A percentile compares a stretch with the other conserved stretches of the same genome.
phyloP scores from a whole-genome alignment of 2,329 filamentous ascomycete genomes.

The Didymella pinodella region DNA sequence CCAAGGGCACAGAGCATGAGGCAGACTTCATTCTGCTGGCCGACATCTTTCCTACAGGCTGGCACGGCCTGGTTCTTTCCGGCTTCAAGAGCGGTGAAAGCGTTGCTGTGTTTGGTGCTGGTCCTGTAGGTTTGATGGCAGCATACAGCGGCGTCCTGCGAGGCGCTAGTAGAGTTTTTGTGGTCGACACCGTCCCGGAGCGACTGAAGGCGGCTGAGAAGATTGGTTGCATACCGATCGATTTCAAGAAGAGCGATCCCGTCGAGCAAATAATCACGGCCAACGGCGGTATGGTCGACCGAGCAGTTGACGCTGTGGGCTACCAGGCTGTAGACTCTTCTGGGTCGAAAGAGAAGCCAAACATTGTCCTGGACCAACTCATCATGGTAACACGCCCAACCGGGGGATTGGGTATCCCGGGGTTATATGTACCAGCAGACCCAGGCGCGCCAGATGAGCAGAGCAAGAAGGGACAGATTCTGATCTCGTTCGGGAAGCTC shows the following conservation, averaged over 20 bases:
- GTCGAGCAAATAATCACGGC: constrained; percentile 67
- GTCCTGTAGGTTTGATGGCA: constrained; percentile 70
- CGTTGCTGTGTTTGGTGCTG: constrained; percentile 71
- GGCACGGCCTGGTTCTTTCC: constrained; percentile 65
- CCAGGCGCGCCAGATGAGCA: constrained; percentile 70
- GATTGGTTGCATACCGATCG: constrained; percentile 68
- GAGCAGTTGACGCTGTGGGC: constrained; percentile 71
- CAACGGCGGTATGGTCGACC: constrained; percentile 68
- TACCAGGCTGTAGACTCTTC: constrained; percentile 67
- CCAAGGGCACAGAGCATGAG: constrained; percentile 67
- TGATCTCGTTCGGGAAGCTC: constrained; percentile 71
- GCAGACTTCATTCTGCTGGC: constrained; percentile 64
- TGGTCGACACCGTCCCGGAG: constrained; percentile 69
- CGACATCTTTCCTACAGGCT: constrained; percentile 62
- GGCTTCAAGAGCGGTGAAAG: constrained; percentile 68
- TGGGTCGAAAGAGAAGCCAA: constrained; percentile 67
- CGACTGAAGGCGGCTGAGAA: constrained; percentile 66
- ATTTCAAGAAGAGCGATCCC: constrained; percentile 67
- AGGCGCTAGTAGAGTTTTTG: constrained; percentile 68
- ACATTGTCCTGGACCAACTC: constrained; percentile 69
- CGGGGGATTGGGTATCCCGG: constrained; percentile 68
- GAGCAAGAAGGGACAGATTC: constrained; percentile 68
- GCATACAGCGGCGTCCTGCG: constrained; percentile 69
- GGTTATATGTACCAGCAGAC: constrained; percentile 62
- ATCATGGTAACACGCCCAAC: constrained; percentile 69